Evolutionary conservation across 2,329 filamentous ascomycete genomes (phyloP).

Genomic region (Magnaporthales sp.): DNA sequence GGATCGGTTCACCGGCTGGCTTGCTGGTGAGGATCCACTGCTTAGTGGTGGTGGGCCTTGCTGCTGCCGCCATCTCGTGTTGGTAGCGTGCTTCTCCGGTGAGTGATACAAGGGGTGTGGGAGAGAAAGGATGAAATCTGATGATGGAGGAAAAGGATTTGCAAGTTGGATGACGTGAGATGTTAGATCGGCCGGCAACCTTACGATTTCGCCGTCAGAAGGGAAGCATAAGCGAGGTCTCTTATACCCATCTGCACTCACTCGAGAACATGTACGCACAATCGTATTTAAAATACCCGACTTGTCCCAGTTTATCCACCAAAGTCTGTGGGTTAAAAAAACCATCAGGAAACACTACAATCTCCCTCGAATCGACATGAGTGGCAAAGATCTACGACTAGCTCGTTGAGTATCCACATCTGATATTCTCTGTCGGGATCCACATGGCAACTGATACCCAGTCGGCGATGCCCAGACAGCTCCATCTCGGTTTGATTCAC

Average conservation of each 20-base stretch:
- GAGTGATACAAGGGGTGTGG: neutral
- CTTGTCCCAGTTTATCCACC: neutral
- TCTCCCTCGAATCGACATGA: neutral
- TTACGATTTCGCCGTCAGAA: neutral
- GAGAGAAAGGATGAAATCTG: neutral
- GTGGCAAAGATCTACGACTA: neutral
- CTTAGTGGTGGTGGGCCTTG: slow-evolving; percentile 13
- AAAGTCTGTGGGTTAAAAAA: neutral
- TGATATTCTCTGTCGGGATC: neutral
- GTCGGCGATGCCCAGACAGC: neutral
- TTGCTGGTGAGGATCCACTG: slow-evolving; percentile 19
- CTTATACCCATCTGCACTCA: neutral
- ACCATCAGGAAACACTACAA: neutral
- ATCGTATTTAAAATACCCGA: neutral
- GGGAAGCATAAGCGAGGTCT: neutral
- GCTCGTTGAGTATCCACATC: neutral
- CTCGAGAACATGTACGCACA: neutral
- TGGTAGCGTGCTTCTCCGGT: neutral
- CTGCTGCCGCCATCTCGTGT: neutral
- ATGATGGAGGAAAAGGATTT: neutral
- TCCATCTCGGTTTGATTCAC: neutral
- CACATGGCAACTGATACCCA: neutral
- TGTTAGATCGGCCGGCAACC: neutral
- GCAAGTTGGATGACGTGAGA: neutral
- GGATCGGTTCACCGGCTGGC: slow-evolving; percentile 15